These are phyloP conservation scores for Byssoonygena ceratinophila DNA, from an alignment of 2,329 filamentous ascomycete species.

Conservation along the genomic window DNA sequence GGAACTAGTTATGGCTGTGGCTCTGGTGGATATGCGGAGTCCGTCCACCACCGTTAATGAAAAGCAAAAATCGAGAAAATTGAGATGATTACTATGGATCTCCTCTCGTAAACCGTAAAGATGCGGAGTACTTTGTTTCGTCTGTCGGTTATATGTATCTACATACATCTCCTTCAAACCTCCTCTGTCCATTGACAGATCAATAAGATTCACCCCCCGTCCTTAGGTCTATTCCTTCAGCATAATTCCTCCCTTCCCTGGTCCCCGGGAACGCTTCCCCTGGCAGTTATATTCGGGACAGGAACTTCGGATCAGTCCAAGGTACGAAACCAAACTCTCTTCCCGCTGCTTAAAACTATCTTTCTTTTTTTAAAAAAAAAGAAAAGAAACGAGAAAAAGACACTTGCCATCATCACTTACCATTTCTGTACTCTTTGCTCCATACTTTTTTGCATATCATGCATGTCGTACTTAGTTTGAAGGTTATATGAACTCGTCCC, in stretches of 20 bases:
- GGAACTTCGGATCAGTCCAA: not conserved
- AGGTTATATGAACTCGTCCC: slow-evolving; percentile 12
- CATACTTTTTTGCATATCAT: slow-evolving; percentile 4
- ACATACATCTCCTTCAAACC: not conserved
- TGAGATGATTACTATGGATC: slow-evolving; percentile 1
- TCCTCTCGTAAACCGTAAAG: not conserved
- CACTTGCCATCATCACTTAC: no score
- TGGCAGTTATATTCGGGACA: not conserved
- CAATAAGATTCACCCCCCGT: no score
- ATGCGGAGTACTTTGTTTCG: slow-evolving; percentile 7
- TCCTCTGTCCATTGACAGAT: not conserved
- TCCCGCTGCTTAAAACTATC: not conserved
- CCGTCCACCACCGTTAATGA: slow-evolving; percentile 6
- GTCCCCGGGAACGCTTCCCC: not conserved
- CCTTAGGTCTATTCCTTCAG: no score
- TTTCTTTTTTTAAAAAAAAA: no score
- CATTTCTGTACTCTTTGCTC: not conserved
- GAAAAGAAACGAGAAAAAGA: not conserved
- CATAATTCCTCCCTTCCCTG: slow-evolving; percentile 2
- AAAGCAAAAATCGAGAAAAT: not conserved
- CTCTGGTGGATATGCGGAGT: slow-evolving; percentile 5
- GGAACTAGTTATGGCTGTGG: not conserved
- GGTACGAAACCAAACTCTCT: slow-evolving; percentile 7
- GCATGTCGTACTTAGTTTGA: slow-evolving; percentile 11
- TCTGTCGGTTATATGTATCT: slow-evolving; percentile 9